phyloP scores from a whole-genome alignment of 139 green algal genomes.

The Desmodesmus armatus region DNA sequence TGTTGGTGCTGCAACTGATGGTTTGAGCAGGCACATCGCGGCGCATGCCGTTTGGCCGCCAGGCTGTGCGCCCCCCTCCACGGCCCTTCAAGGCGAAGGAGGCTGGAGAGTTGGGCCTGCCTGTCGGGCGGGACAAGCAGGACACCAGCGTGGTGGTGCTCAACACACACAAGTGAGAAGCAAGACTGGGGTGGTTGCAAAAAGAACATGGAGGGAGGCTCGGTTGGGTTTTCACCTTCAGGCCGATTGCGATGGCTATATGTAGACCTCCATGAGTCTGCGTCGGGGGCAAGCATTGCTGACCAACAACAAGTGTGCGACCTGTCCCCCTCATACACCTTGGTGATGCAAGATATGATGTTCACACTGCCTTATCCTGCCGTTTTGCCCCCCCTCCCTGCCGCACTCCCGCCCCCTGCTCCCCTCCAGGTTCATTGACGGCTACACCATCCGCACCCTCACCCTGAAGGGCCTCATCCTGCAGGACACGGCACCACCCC shows the following conservation, averaged over 20 bases:
- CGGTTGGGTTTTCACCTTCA: no score
- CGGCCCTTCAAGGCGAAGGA: slow-evolving; percentile 78
- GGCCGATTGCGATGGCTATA: no score
- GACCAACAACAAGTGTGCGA: no score
- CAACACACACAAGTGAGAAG: slow-evolving; percentile 39
- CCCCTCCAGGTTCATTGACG: slow-evolving; percentile 77
- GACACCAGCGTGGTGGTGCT: slow-evolving; percentile 6
- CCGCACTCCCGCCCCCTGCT: no score
- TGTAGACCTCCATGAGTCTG: no score
- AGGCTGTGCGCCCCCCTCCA: slow-evolving; percentile 69
- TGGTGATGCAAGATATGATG: no score
- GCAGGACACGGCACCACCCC: slow-evolving; percentile 74
- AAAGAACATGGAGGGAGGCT: no score
- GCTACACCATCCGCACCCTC: slow-evolving; percentile 85
- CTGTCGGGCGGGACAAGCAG: slow-evolving; percentile 58
- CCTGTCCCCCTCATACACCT: no score
- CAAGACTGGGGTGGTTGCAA: no score
- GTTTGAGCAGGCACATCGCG: slow-evolving; percentile 7
- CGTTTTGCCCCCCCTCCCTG: no score
- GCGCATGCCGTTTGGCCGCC: slow-evolving; percentile 72
- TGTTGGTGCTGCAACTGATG: neutral
- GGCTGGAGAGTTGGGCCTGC: slow-evolving; percentile 50
- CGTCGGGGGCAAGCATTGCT: no score
- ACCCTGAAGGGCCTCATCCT: slow-evolving; percentile 71
- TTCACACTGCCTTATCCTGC: no score